Conservation (phyloP, 1,284 basidiomycete species). For the Dichomitus squalens region DNA sequence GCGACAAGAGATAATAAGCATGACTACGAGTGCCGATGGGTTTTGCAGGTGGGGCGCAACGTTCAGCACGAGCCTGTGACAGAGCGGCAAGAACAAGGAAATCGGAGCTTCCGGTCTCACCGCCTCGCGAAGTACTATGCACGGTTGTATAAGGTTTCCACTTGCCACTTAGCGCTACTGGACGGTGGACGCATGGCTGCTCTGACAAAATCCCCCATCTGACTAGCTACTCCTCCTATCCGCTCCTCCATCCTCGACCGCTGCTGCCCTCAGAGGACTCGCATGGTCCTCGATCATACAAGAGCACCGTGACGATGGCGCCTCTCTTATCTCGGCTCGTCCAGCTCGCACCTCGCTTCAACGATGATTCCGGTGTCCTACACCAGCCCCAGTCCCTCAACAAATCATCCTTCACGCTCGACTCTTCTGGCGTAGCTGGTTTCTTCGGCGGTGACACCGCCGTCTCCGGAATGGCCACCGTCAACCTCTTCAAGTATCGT, state of each 20-base stretch:
- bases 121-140: no score
- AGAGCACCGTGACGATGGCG: not conserved
- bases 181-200: no score
- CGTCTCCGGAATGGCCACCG: slow-evolving; percentile 9
- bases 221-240: no score
- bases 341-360: not conserved
- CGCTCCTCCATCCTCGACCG: not conserved
- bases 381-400: not conserved
- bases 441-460: slow-evolving; percentile 14
- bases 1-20: no score
- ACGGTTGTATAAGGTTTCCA: no score
- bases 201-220: no score
- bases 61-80: no score
- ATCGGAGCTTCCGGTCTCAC: no score
- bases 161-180: no score
- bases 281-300: not conserved
- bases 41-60: no score
- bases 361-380: not conserved
- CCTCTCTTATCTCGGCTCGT: not conserved
- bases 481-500: slow-evolving; percentile 6
- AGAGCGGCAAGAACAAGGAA: no score
- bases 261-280: not conserved
- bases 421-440: slow-evolving; percentile 11
- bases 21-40: no score
- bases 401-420: slow-evolving; percentile 1